These are phyloP conservation scores for Diplodia scrobiculata DNA, from an alignment of 2,329 filamentous ascomycete species.

Conservation along the genomic window DNA sequence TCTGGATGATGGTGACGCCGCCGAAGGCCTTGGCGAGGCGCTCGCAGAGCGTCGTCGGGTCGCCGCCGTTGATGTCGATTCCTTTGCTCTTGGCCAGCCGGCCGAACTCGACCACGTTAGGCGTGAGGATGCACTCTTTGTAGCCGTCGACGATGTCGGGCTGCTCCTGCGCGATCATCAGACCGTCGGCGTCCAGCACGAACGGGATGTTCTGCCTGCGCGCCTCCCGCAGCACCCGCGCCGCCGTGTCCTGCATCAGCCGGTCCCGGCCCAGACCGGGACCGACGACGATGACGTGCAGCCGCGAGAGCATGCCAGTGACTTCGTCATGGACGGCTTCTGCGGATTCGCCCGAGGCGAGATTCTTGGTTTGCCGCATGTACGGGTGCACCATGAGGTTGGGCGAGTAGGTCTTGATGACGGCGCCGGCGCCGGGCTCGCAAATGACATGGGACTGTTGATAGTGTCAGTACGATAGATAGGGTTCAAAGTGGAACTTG, in stretches of 20 bases:
- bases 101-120: slow-evolving; percentile 91
- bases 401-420: slow-evolving; percentile 97
- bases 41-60: slow-evolving; percentile 62
- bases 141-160: slow-evolving; percentile 81
- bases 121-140: slow-evolving; percentile 81
- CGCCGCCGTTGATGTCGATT: slow-evolving; percentile 60
- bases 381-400: slow-evolving; percentile 98
- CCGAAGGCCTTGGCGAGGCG: slow-evolving; percentile 75
- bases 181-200: slow-evolving; percentile 87
- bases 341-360: slow-evolving; percentile 58
- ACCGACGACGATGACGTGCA: slow-evolving; percentile 91
- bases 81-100: slow-evolving; percentile 75
- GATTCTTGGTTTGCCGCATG: slow-evolving; percentile 74
- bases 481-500: slow-evolving; percentile 18
- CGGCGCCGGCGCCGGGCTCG: slow-evolving; percentile 76
- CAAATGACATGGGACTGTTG: slow-evolving; percentile 87
- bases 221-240: slow-evolving; percentile 76
- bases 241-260: slow-evolving; percentile 85
- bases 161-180: slow-evolving; percentile 73
- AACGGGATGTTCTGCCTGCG: slow-evolving; percentile 71
- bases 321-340: slow-evolving; percentile 68
- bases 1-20: slow-evolving; percentile 89
- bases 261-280: slow-evolving; percentile 87
- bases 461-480: slow-evolving; percentile 9
- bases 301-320: slow-evolving; percentile 76